Evolutionary conservation across 495 filamentous ascomycete species (phyloP), one percentile per base, ranked within the genome.

Genomic region (Aspergillus affinis): DNA sequence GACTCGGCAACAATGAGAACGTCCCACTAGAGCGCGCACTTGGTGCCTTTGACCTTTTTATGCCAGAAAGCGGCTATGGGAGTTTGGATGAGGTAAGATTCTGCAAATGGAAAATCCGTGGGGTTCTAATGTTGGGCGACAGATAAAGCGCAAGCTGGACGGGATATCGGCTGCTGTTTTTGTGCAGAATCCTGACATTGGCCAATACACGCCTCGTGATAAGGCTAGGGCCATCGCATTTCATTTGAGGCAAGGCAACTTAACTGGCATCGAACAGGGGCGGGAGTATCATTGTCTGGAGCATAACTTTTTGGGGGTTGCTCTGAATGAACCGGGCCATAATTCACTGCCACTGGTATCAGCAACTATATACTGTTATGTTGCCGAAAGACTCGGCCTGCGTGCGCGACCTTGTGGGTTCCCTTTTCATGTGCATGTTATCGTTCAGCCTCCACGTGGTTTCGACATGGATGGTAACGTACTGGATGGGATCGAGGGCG

Each of bases 11-110:
- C 23, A 77, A 77, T 8, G 77, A 83, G 59, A 65, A 76, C 45
- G 74, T 88, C 13, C 68, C 85, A 21, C 80, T 96, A 45, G 93
- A 96, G 69, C 80, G 82, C 49, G 90, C 88, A 6, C 74, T 97
- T 26, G 88, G 84, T 15, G 86, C 87, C 20, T 96, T 93, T 65
- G 94, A 98, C 65, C 82, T 97, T 68, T 97, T 97, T 68, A 84
- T 94, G 41, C 76, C 92, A 12, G 83, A 86, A 58, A 87, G 86
- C 49, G 80, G 82, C 15, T 80, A 84, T 47, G 86, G 87, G 18
- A 90, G 92, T 66, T 68, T 93, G 26, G 82, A 90, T 51, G 88
- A 93, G 72, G 88, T 90, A 73, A 54, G 79, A 70, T 45, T 48
- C 44, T 4, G 27, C 32, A 15, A 1, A 41, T 7, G 36, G 41